These are phyloP conservation scores for Cornus florida DNA, from an alignment of 148 eudicot genomes.

Conservation along the genomic window DNA sequence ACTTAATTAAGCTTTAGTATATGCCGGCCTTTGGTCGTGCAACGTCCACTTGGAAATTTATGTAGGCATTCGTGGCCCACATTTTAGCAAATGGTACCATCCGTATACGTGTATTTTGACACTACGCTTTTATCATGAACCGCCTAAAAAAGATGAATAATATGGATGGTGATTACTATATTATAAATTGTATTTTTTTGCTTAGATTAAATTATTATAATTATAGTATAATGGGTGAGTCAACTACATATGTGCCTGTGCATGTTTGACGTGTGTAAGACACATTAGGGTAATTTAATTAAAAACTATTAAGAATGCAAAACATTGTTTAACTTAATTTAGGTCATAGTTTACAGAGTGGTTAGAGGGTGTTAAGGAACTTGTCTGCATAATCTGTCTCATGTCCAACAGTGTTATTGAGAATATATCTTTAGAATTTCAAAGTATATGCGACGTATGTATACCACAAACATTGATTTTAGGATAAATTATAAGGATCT, in stretches of 20 bases:
- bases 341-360: conserved; percentile 36
- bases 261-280: neutral
- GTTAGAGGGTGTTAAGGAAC: conserved; percentile 17
- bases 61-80: neutral
- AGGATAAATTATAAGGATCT: too few relatives aligned
- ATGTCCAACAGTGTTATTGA: too few relatives aligned
- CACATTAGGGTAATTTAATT: neutral
- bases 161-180: neutral
- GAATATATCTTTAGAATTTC: too few relatives aligned
- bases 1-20: conserved; percentile 12
- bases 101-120: too few relatives aligned
- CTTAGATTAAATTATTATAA: neutral
- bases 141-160: neutral
- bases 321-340: conserved; percentile 10
- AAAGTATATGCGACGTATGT: too few relatives aligned
- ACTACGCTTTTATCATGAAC: neutral
- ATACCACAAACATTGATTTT: too few relatives aligned
- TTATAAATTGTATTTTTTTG: neutral
- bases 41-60: conserved; percentile 38
- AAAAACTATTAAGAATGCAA: neutral
- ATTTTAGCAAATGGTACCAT: neutral
- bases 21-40: conserved; percentile 30
- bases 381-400: too few relatives aligned
- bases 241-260: neutral
- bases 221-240: too few relatives aligned